These are phyloP conservation scores for Heterobasidion annosum DNA, from an alignment of 1,284 basidiomycete genomes.

Conservation along the genomic window DNA sequence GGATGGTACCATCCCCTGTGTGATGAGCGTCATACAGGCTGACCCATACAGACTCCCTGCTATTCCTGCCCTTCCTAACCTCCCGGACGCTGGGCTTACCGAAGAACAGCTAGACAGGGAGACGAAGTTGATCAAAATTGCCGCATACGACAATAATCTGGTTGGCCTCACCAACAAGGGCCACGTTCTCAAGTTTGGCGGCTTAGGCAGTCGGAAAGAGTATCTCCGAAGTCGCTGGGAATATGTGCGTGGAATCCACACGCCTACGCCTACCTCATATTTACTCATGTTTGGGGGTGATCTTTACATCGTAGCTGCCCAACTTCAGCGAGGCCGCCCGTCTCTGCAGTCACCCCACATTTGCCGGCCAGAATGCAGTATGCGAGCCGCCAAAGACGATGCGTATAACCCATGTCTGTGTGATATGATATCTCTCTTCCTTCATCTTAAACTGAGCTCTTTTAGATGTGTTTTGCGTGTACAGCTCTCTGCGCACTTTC, in stretches of 20 bases:
- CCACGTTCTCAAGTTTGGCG: slow-evolving; percentile 57
- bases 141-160: slow-evolving; percentile 56
- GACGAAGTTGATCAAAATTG: slow-evolving; percentile 64
- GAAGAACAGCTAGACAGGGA: slow-evolving; percentile 23
- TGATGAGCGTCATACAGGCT: slow-evolving; percentile 42
- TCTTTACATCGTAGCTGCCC: slow-evolving; percentile 40
- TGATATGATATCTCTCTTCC: slow-evolving; percentile 5
- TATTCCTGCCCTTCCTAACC: slow-evolving; percentile 33
- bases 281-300: neutral
- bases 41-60: slow-evolving; percentile 42
- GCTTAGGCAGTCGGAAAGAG: slow-evolving; percentile 29
- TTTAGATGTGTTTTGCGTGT: too few relatives aligned
- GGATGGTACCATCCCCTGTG: slow-evolving; percentile 45
- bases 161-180: slow-evolving; percentile 73
- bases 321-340: slow-evolving; percentile 55
- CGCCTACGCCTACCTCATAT: too few relatives aligned
- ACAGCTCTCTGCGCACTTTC: slow-evolving; percentile 80
- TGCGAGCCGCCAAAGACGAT: slow-evolving; percentile 35
- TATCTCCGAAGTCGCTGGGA: slow-evolving; percentile 47
- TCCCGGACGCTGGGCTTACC: slow-evolving; percentile 25
- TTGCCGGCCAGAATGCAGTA: slow-evolving; percentile 20
- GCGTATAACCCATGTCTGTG: slow-evolving; percentile 62
- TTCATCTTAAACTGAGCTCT: slow-evolving; percentile 13
- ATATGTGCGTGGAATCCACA: slow-evolving; percentile 53
- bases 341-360: slow-evolving; percentile 35